Base-by-base conservation (phyloP, 2,329 filamentous ascomycete species). In the Fusarium pilosicola region DNA sequence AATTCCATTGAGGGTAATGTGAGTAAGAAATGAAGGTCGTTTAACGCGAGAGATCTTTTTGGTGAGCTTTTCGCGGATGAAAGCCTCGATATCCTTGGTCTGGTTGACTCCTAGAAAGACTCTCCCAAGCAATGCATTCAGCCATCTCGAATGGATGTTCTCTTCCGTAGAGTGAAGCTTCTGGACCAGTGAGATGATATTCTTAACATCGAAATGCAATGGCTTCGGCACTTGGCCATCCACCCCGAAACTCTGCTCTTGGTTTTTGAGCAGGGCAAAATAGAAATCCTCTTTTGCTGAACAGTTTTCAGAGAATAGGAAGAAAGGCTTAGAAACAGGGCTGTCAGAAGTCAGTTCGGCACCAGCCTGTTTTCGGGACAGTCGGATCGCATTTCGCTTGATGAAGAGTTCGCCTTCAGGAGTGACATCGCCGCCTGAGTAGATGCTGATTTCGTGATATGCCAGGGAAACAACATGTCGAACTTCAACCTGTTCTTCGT, bases 251-350 rank as follows among this genome's bases (percentile, higher is more conserved):
- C 89, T 88, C 76, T 92, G 91, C 75, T 95, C 92, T 80, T 97
- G 93, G 73, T 95, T 97, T 77, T 92, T 91, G 44, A 99, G 86
- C 76, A 99, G 86, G 18, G 96, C 93, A 82, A 97, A 96, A 81
- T 99, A 99, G 83, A 99, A 98, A 80, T 99, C 96, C 82, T 99
- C 96, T 82, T 99, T 99, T 52, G 96, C 94, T 0, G 95, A 97
- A 80, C 94, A 94, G 78, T 97, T 97, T 75, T 98, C 95, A 0
- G 94, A 97, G 82, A 98, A 99, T 9, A 99, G 86, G 79, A 92
- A 98, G 83, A 98, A 98, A 0, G 96, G 95, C 75, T 94, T 95
- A 12, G 94, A 91, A 6, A 88, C 79, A 39, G 85, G 86, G 42
- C 81, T 84, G 71, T 91, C 90, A 7, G 89, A 87, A 6, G 87